These are phyloP conservation scores for Ogataea philodendri DNA, from an alignment of 805 yeast species.

Conservation along the genomic window DNA sequence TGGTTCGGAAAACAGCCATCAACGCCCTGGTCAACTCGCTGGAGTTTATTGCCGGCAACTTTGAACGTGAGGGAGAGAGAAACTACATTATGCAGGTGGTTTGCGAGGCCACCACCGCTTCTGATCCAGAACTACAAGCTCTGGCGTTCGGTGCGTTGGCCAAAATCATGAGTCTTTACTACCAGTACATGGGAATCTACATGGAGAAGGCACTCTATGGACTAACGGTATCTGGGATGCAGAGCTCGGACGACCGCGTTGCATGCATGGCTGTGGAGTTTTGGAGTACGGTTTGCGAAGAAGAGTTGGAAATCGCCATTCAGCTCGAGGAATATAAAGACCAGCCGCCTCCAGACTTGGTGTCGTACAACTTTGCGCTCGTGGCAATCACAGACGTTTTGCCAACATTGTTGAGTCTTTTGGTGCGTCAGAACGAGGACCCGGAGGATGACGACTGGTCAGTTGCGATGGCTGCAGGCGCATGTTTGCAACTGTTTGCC, in stretches of 20 bases:
- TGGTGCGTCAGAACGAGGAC: slow-evolving; percentile 88
- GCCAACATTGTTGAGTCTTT: slow-evolving; percentile 76
- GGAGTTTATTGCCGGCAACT: slow-evolving; percentile 83
- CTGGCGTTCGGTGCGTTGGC: slow-evolving; percentile 96
- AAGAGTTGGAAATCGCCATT: slow-evolving; percentile 76
- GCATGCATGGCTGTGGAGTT: slow-evolving; percentile 98
- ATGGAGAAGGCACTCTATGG: slow-evolving; percentile 97
- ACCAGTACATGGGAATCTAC: slow-evolving; percentile 84
- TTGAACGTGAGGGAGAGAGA: slow-evolving; percentile 91
- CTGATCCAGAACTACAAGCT: slow-evolving; percentile 78
- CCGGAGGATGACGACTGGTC: slow-evolving; percentile 97
- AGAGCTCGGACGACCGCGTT: slow-evolving; percentile 74
- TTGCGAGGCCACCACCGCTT: slow-evolving; percentile 96
- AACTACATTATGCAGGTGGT: slow-evolving; percentile 98
- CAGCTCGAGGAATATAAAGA: slow-evolving; percentile 63
- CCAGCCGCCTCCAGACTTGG: slow-evolving; percentile 43
- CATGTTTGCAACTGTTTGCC: slow-evolving; percentile 92
- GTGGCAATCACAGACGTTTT: slow-evolving; percentile 81
- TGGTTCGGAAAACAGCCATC: slow-evolving; percentile 85
- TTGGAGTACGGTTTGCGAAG: slow-evolving; percentile 99
- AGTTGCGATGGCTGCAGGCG: slow-evolving; percentile 98
- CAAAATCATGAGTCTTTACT: slow-evolving; percentile 85
- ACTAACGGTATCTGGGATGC: slow-evolving; percentile 89
- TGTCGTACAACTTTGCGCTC: slow-evolving; percentile 76
- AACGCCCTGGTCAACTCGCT: slow-evolving; percentile 89